Percentiles rank a stretch among this genome's conserved stretches.
These are phyloP conservation scores for Escallonia herrerae DNA, from an alignment of 129 eudicot genomes.

Conservation along the genomic window DNA sequence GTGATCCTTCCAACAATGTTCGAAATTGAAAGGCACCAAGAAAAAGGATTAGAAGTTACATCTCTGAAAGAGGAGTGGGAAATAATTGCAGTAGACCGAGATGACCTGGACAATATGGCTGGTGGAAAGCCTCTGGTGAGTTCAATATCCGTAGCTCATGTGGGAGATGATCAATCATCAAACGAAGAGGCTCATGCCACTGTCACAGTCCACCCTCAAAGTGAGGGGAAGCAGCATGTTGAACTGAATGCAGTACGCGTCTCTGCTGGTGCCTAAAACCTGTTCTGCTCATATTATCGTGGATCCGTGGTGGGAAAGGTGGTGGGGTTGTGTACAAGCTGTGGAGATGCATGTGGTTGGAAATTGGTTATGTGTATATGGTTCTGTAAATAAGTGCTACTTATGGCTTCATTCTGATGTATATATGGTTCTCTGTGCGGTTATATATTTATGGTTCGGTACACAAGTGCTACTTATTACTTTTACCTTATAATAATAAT, in stretches of 20 bases:
- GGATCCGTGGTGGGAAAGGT: neutral
- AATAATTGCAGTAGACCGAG: constrained; percentile 28
- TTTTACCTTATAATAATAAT: too few species aligned
- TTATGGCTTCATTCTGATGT: too few species aligned
- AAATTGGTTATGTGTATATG: neutral
- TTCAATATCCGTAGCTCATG: constrained; percentile 45
- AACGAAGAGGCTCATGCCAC: constrained; percentile 56
- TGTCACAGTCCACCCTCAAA: constrained; percentile 42
- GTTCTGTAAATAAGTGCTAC: neutral
- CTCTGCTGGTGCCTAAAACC: constrained; percentile 48
- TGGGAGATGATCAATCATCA: constrained; percentile 21
- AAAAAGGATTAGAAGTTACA: constrained; percentile 39
- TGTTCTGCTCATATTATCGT: neutral
- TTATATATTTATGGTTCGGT: too few species aligned
- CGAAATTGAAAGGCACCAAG: constrained; percentile 48
- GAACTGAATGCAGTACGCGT: constrained; percentile 51
- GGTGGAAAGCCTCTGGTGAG: constrained; percentile 27
- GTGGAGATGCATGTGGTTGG: neutral
- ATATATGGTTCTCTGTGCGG: too few species aligned
- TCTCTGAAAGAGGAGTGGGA: constrained; percentile 92
- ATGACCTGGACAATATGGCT: constrained; percentile 4
- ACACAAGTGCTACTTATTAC: too few species aligned
- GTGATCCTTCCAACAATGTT: constrained; percentile 80
- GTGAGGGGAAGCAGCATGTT: constrained; percentile 55
- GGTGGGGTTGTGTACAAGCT: neutral